These are phyloP conservation scores for Backusella sp. DNA, from an alignment of 192 early-diverging fungal genomes.

Conservation along the genomic window DNA sequence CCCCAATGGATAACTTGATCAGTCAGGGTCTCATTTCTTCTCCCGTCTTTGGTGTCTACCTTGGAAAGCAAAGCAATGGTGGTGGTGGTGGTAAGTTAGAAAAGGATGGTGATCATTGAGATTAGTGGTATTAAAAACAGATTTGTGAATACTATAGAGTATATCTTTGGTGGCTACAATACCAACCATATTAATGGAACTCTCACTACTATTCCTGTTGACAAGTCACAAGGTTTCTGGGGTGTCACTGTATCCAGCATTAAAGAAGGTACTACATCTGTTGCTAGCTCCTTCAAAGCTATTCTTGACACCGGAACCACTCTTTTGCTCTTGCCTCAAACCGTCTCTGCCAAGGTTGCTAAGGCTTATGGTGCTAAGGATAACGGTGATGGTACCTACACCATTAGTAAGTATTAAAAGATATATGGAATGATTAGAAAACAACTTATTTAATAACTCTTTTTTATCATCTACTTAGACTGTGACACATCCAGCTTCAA, in stretches of 20 bases:
- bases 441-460: background rate
- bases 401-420: conserved; percentile 8
- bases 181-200: conserved; percentile 34
- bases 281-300: conserved; percentile 18
- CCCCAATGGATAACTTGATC: conserved; percentile 58
- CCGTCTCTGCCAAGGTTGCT: conserved; percentile 21
- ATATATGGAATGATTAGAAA: background rate
- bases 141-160: conserved; percentile 28
- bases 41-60: conserved; percentile 62
- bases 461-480: background rate
- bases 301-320: conserved; percentile 50
- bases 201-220: conserved; percentile 44
- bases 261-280: background rate
- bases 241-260: conserved; percentile 15
- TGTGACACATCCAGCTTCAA: conserved; percentile 25
- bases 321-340: conserved; percentile 32
- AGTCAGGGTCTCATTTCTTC: conserved; percentile 48
- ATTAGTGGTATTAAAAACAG: background rate
- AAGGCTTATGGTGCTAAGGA: conserved; percentile 17
- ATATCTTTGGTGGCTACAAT: conserved; percentile 52
- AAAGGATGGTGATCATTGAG: background rate
- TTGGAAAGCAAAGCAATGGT: conserved; percentile 42
- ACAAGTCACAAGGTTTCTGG: conserved; percentile 35
- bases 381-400: conserved; percentile 28
- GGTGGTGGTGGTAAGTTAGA: conserved; percentile 44